Conservation (phyloP, 352 stramenopile species). For the Elongisporangium undulatum region DNA sequence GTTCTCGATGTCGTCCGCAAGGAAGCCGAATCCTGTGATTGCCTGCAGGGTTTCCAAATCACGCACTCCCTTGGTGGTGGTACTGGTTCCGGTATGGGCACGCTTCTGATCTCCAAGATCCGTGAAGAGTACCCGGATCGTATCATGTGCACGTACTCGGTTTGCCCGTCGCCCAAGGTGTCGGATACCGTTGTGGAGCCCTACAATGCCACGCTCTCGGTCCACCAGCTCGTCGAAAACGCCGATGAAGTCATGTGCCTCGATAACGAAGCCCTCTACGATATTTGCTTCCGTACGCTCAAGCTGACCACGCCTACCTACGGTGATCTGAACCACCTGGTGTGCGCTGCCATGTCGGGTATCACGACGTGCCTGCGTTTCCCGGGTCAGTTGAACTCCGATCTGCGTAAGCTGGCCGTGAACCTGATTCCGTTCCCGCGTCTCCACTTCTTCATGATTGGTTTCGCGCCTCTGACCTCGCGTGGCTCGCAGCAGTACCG, state of each 20-base stretch:
- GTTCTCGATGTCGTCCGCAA: constrained; percentile 99
- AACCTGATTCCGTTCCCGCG: constrained; percentile 99
- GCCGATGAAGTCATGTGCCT: constrained; percentile 99
- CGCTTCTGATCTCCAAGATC: constrained; percentile 98
- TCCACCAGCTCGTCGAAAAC: constrained; percentile 99
- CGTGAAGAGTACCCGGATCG: constrained; percentile 98
- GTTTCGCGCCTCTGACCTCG: constrained; percentile 97
- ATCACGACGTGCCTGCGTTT: constrained; percentile 99
- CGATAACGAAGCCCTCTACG: constrained; percentile 99
- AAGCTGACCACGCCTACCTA: constrained; percentile 99
- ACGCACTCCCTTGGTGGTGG: constrained; percentile 99
- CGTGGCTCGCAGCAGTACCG: constrained; percentile 97
- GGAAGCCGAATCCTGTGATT: constrained; percentile 97
- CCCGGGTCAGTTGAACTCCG: constrained; percentile 98
- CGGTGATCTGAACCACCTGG: constrained; percentile 98
- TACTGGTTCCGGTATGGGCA: constrained; percentile 98
- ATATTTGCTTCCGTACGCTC: constrained; percentile 99
- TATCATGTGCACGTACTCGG: constrained; percentile 99
- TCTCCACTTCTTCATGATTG: constrained; percentile 99
- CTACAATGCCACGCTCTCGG: constrained; percentile 99
- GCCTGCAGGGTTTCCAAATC: constrained; percentile 99
- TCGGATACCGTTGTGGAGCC: constrained; percentile 99
- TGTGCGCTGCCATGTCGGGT: constrained; percentile 98
- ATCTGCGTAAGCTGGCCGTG: constrained; percentile 97
- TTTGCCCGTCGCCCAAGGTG: constrained; percentile 97